Base-by-base conservation (phyloP, 805 yeast genomes). In the Candida golubevii region DNA sequence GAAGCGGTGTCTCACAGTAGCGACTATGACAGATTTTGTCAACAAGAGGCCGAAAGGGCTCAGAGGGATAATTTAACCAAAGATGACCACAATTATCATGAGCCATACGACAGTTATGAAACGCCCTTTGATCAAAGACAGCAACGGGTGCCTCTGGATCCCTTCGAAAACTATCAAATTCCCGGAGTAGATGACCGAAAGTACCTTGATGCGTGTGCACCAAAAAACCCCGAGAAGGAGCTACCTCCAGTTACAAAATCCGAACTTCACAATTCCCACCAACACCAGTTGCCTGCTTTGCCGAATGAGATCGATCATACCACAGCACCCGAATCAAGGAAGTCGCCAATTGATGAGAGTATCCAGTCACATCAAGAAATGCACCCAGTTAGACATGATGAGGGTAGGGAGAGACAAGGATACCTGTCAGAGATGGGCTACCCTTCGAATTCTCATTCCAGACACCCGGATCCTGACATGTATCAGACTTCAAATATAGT, bases 101-200 rank as follows among this genome's bases (percentile, higher is more conserved):
- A 65, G 40, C 69, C 69, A 1, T 61, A 47, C 26, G 59, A 60
- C 8, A 46, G 38, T 13, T 62, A 63, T 35, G 53, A 48, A 11
- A 58, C 62, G 0, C 48, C 50, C 23, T 56, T 49, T 12, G 66
- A 59, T 9, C 36, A 26, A 33, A 27, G 36, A 32, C 29, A 43
- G 36, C 31, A 41, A 15, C 15, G 41, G 42, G 8, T 33, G 10
- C 14, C 54, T 1, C 49, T 48, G 13, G 67, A 63, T 35, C 67
- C 68, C 0, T 61, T 55, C 35, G 65, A 63, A 7, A 54, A 61
- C 28, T 62, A 63, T 41, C 36, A 36, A 23, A 42, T 59, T 5
- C 58, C 63, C n/a, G 59, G 51, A 2, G 45, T 12, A 32, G 13
- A 32, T n/a, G 15, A 13, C 11, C 6, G 15, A 10, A 14, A 12